These are phyloP conservation scores for Cyberlindnera samutprakarnensis DNA, from an alignment of 805 yeast genomes.

Conservation along the genomic window DNA sequence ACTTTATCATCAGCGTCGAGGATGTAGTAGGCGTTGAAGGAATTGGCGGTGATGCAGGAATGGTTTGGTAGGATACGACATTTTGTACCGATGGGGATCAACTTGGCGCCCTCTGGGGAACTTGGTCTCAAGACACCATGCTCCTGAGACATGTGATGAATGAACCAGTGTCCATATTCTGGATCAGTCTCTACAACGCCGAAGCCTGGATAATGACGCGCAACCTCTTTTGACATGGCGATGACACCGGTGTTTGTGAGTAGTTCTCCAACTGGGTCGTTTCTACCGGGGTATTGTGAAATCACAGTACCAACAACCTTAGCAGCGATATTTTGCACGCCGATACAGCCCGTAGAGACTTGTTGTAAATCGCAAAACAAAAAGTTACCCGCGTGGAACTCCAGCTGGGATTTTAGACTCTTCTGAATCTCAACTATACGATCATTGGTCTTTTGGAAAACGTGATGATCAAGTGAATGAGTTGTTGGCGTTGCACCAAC, in stretches of 20 bases:
- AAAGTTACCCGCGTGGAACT: conserved; percentile 79
- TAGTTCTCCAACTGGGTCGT: conserved; percentile 46
- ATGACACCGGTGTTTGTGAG: conserved; percentile 69
- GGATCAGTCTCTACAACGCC: conserved; percentile 40
- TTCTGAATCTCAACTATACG: conserved; percentile 10
- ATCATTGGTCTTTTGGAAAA: conserved; percentile 10
- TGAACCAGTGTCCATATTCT: conserved; percentile 48
- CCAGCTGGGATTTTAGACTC: conserved; percentile 37
- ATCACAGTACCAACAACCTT: conserved; percentile 51
- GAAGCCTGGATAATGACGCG: conserved; percentile 47
- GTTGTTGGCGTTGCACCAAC: conserved; percentile 84
- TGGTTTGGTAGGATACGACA: conserved; percentile 61
- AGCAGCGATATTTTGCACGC: conserved; percentile 38
- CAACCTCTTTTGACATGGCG: conserved; percentile 57
- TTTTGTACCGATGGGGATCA: conserved; percentile 48
- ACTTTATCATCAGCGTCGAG: conserved; percentile 42
- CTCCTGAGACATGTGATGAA: conserved; percentile 69
- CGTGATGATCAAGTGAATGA: conserved; percentile 40
- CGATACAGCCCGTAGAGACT: conserved; percentile 57
- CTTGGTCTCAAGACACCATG: conserved; percentile 64
- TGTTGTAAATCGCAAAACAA: conserved; percentile 72
- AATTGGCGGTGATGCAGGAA: conserved; percentile 62
- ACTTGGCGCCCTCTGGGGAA: conserved; percentile 12
- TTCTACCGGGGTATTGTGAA: conserved; percentile 52
- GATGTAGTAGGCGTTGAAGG: conserved; percentile 45